phyloP scores from a whole-genome alignment of 257 asterid species.

The Solanum piurae region DNA sequence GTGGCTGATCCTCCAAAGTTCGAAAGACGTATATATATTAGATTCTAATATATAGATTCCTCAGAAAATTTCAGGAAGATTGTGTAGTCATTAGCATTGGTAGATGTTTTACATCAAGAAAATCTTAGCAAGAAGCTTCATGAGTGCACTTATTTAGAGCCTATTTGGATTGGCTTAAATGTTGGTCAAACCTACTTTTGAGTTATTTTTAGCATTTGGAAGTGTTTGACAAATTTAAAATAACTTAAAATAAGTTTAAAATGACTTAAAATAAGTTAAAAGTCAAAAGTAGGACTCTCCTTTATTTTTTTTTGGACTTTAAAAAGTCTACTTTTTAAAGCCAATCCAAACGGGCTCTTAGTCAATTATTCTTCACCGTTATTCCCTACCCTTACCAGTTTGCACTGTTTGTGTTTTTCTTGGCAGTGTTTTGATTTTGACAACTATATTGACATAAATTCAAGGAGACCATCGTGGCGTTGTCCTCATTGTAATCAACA shows the following conservation, averaged over 20 bases:
- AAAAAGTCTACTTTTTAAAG: neutral
- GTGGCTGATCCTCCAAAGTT: neutral
- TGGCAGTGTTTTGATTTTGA: constrained; percentile 79
- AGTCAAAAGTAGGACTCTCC: neutral
- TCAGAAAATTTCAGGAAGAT: neutral
- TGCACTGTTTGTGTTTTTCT: neutral
- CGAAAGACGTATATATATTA: neutral
- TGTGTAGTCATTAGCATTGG: neutral
- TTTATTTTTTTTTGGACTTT: neutral
- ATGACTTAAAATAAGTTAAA: too few species aligned
- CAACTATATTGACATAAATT: constrained; percentile 67
- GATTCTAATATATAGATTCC: neutral
- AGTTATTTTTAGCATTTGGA: neutral
- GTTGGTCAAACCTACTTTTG: neutral
- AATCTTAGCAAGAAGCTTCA: neutral
- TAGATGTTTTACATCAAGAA: neutral
- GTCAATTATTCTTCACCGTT: neutral
- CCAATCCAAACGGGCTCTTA: neutral
- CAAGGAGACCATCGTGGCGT: constrained; percentile 90
- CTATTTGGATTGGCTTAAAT: neutral
- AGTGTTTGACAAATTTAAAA: neutral
- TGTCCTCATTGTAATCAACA: constrained; percentile 86
- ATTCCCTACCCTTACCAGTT: neutral
- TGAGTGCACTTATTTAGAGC: neutral
- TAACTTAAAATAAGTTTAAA: too few species aligned